phyloP scores from a whole-genome alignment of 345 rosid species.

The Salix koriyanagi region DNA sequence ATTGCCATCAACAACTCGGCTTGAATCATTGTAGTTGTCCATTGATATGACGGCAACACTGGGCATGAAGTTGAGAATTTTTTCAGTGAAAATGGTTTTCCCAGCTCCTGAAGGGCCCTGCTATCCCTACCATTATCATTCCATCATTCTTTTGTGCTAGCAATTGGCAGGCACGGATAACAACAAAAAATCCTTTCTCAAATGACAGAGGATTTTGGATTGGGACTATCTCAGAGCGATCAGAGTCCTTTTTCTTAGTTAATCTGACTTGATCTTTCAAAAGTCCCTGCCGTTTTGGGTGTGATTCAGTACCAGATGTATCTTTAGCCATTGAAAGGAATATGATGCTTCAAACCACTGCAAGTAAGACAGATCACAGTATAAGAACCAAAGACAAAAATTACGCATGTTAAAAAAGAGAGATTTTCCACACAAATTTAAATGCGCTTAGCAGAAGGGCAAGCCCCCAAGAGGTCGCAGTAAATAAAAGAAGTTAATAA shows the following conservation, averaged over 20 bases:
- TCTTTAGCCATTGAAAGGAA: conserved; percentile 47
- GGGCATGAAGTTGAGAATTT: conserved; percentile 79
- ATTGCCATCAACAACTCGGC: conserved; percentile 90
- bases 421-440: neutral
- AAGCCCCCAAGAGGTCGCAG: neutral
- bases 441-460: neutral
- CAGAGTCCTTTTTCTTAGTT: conserved; percentile 65
- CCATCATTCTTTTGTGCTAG: conserved; percentile 85
- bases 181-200: conserved; percentile 88
- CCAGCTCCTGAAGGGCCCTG: conserved; percentile 99
- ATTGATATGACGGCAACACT: conserved; percentile 85
- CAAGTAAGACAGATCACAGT: conserved; percentile 4
- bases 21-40: conserved; percentile 91
- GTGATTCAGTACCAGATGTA: conserved; percentile 48
- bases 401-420: neutral
- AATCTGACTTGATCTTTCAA: conserved; percentile 81
- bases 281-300: conserved; percentile 58
- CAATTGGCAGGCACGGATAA: conserved; percentile 88
- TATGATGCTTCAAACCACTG: conserved; percentile 7
- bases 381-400: neutral
- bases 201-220: conserved; percentile 70
- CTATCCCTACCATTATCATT: conserved; percentile 76
- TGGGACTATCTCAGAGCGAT: conserved; percentile 65
- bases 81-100: conserved; percentile 88
- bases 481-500: neutral